Percentiles rank a stretch among this genome's conserved stretches.
Conservation (phyloP, 352 stramenopile genomes). For the Phytophthora podocarpi region DNA sequence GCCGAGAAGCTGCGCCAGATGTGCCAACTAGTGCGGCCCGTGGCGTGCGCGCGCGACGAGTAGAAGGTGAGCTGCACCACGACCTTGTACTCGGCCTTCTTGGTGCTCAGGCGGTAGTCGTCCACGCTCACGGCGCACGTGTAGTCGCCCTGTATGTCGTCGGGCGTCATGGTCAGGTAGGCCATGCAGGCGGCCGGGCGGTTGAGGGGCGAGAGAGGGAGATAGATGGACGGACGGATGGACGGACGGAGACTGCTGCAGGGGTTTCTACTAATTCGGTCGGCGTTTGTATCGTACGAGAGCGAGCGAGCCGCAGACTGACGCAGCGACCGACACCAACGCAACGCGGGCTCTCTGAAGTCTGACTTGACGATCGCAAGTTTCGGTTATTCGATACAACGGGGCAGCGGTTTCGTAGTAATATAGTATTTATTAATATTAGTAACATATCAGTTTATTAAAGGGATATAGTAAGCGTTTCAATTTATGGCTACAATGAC, state of each 20-base stretch:
- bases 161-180: slow-evolving; percentile 62
- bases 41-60: slow-evolving; percentile 69
- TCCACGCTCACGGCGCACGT: slow-evolving; percentile 59
- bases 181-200: slow-evolving; percentile 7
- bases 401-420: too few species aligned
- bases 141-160: slow-evolving; percentile 87
- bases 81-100: slow-evolving; percentile 87
- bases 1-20: slow-evolving; percentile 83
- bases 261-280: background rate
- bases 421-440: too few species aligned
- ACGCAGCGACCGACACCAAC: background rate
- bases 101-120: slow-evolving; percentile 69
- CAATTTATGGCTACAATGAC: too few species aligned
- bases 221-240: background rate
- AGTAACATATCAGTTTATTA: too few species aligned
- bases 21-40: slow-evolving; percentile 75
- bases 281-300: background rate
- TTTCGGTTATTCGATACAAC: background rate
- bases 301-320: background rate
- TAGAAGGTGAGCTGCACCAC: slow-evolving; percentile 75
- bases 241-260: too few species aligned
- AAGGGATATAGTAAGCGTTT: too few species aligned
- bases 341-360: background rate
- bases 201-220: background rate
- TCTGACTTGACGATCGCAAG: background rate